A percentile compares a stretch with the other conserved stretches of the same genome.
phyloP scores from a whole-genome alignment of 352 stramenopile species.

The Globisporangium recalcitrans region DNA sequence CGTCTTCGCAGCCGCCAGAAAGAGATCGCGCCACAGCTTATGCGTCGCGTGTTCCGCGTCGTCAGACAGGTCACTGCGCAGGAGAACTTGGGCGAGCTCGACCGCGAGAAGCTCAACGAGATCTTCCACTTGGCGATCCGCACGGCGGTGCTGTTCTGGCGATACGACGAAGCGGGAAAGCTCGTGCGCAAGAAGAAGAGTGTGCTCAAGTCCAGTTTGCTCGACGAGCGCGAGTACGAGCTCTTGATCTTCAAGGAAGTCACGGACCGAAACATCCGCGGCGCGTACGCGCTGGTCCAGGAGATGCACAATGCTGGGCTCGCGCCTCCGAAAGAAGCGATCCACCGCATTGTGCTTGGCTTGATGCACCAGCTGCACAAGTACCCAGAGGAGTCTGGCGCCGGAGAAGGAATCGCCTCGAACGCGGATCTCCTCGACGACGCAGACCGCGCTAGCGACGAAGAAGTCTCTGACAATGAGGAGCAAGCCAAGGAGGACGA shows the following conservation, averaged over 20 bases:
- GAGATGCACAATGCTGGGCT: conserved; percentile 79
- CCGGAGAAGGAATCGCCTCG: neutral
- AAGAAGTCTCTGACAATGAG: conserved; percentile 11
- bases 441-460: conserved; percentile 14
- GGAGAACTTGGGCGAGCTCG: conserved; percentile 16
- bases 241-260: conserved; percentile 63
- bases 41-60: conserved; percentile 57
- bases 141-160: conserved; percentile 54
- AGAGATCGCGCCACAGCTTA: conserved; percentile 49
- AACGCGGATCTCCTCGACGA: conserved; percentile 11
- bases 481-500: conserved; percentile 27
- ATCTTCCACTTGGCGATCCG: conserved; percentile 59
- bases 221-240: conserved; percentile 52
- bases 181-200: conserved; percentile 51
- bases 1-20: conserved; percentile 47
- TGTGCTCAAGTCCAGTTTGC: conserved; percentile 22
- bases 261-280: conserved; percentile 37
- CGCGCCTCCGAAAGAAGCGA: conserved; percentile 53
- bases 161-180: conserved; percentile 44
- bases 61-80: conserved; percentile 33
- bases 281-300: conserved; percentile 59
- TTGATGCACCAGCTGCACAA: conserved; percentile 39
- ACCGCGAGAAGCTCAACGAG: conserved; percentile 34
- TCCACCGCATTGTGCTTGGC: conserved; percentile 67
- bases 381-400: conserved; percentile 10